These are phyloP conservation scores for Podila horticola DNA, from an alignment of 192 early-diverging fungal genomes.

Conservation along the genomic window DNA sequence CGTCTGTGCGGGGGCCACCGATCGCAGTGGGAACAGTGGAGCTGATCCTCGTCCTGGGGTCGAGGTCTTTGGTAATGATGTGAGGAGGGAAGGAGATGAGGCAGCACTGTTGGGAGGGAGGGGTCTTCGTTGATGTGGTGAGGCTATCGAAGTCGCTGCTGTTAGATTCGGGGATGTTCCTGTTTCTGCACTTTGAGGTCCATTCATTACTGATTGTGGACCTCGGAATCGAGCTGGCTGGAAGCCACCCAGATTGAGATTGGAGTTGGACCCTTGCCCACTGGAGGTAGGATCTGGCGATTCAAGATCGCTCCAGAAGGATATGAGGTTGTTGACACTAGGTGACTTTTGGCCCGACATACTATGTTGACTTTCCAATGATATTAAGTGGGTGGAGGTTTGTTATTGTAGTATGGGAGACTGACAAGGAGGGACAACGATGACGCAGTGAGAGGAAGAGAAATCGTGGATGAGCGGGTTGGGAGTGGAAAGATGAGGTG, in stretches of 20 bases:
- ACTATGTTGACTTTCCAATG: not conserved
- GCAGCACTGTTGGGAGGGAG: not conserved
- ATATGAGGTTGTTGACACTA: constrained; percentile 46
- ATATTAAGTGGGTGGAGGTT: not conserved
- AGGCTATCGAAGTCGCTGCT: not conserved
- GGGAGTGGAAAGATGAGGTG: too few relatives aligned
- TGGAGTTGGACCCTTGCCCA: not conserved
- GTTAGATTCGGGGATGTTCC: not conserved
- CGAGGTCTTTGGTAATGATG: not conserved
- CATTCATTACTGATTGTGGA: not conserved
- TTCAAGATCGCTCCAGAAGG: constrained; percentile 43
- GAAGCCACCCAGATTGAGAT: too few relatives aligned
- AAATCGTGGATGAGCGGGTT: too few relatives aligned
- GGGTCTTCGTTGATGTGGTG: not conserved
- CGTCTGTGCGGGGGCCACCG: constrained; percentile 34
- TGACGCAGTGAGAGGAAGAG: too few relatives aligned
- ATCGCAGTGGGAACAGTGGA: constrained; percentile 35
- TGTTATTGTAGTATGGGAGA: too few relatives aligned
- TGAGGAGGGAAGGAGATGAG: constrained; percentile 2
- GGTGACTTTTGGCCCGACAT: constrained; percentile 17
- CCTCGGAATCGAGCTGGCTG: not conserved
- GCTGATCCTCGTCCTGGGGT: not conserved
- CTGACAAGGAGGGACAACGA: too few relatives aligned
- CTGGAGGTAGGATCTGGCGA: constrained; percentile 1
- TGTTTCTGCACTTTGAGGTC: not conserved